Percentiles rank a stretch among this genome's conserved stretches.
Conservation (phyloP, 352 stramenopile genomes). For the Phytophthora tentaculata region DNA sequence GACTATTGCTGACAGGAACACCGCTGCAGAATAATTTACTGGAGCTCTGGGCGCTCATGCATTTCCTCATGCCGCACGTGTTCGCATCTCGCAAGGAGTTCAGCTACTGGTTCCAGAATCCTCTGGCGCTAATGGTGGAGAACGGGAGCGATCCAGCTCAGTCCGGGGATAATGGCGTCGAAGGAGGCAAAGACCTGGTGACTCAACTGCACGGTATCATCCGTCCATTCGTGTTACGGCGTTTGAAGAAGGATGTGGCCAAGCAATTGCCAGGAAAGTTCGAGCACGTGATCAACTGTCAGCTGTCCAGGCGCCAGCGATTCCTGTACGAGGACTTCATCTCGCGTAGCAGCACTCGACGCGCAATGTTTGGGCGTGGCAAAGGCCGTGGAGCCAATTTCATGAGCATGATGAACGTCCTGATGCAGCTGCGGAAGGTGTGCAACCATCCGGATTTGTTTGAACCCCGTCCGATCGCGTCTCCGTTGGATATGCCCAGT, state of each 20-base stretch:
- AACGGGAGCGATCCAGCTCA: constrained; percentile 78
- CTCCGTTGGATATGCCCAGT: constrained; percentile 90
- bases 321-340: constrained; percentile 99
- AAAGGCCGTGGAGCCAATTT: constrained; percentile 88
- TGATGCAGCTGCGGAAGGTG: constrained; percentile 98
- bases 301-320: constrained; percentile 94
- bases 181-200: constrained; percentile 77
- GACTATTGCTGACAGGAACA: constrained; percentile 94
- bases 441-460: constrained; percentile 99
- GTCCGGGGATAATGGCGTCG: constrained; percentile 38
- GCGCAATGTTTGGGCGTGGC: constrained; percentile 85
- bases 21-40: constrained; percentile 98
- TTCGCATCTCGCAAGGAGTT: constrained; percentile 95
- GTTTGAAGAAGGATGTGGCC: constrained; percentile 98
- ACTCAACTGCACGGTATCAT: constrained; percentile 97
- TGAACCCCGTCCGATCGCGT: constrained; percentile 95
- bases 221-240: constrained; percentile 96
- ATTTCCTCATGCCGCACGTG: constrained; percentile 99
- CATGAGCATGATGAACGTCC: constrained; percentile 99
- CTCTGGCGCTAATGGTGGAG: constrained; percentile 89
- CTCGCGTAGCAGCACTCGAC: constrained; percentile 92
- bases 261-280: constrained; percentile 98
- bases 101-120: constrained; percentile 98
- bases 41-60: constrained; percentile 98
- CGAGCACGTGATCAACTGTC: constrained; percentile 96